A percentile compares a stretch with the other conserved stretches of the same genome.
Conservation (phyloP, 371 early-diverging fungal species). For the Basidiobolus meristosporus region DNA sequence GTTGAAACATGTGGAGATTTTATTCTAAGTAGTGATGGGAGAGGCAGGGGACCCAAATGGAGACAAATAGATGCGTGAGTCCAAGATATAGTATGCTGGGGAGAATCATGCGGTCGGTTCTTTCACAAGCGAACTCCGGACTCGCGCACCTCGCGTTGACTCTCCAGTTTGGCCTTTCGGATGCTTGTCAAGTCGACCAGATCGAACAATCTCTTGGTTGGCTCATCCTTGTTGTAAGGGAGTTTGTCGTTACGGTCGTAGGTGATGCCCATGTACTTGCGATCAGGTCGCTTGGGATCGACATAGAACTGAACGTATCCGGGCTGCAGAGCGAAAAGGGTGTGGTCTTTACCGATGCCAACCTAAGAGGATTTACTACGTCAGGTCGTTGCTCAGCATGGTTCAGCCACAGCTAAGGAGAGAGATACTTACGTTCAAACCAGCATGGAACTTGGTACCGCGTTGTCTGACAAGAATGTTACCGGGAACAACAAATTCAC, state of each 20-base stretch:
- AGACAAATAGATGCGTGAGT: too few species aligned
- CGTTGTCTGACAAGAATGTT: constrained; percentile 86
- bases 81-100: too few species aligned
- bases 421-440: constrained; percentile 43
- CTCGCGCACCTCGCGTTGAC: too few species aligned
- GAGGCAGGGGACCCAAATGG: too few species aligned
- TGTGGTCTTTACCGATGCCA: constrained; percentile 83
- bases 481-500: constrained; percentile 60
- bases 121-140: too few species aligned
- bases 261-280: constrained; percentile 64
- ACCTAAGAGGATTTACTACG: constrained; percentile 28
- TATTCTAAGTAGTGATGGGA: too few species aligned
- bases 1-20: too few species aligned
- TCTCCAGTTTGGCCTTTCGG: too few species aligned
- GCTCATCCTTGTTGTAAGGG: constrained; percentile 36
- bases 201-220: constrained; percentile 52
- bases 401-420: too few species aligned
- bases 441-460: constrained; percentile 81
- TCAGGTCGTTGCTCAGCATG: too few species aligned
- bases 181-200: constrained; percentile 43
- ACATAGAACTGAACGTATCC: constrained; percentile 83
- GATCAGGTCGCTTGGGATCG: constrained; percentile 36
- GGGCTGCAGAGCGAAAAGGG: constrained; percentile 57
- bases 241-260: constrained; percentile 36
- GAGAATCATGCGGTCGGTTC: too few species aligned